These are phyloP conservation scores for Candida golubevii DNA, from an alignment of 805 yeast species.

Conservation along the genomic window DNA sequence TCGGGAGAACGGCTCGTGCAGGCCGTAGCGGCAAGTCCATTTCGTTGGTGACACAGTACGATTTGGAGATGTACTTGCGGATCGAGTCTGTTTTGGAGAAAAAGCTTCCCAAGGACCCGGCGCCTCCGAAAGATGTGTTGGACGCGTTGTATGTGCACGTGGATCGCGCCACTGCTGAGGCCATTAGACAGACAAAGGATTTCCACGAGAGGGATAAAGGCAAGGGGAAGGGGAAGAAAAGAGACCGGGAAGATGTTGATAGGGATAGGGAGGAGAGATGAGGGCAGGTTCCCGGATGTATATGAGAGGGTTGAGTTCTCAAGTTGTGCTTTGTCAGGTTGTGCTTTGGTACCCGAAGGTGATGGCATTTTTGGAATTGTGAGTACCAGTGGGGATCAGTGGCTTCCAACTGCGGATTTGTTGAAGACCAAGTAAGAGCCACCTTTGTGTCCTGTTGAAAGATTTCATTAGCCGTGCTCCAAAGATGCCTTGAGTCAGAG, in stretches of 20 bases:
- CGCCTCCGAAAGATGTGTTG: slow-evolving; percentile 72
- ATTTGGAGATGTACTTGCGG: slow-evolving; percentile 79
- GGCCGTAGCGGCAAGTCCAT: slow-evolving; percentile 86
- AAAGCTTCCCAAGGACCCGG: slow-evolving; percentile 76
- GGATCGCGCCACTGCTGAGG: slow-evolving; percentile 87
- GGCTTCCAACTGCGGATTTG: no score
- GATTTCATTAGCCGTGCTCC: no score
- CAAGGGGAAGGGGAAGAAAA: slow-evolving; percentile 30
- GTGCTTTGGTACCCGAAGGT: not conserved
- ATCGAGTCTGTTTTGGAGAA: slow-evolving; percentile 83
- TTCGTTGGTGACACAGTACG: slow-evolving; percentile 90
- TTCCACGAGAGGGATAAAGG: slow-evolving; percentile 42
- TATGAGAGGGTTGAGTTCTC: no score
- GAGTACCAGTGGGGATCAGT: no score
- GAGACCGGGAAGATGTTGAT: slow-evolving; percentile 24
- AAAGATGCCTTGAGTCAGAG: no score
- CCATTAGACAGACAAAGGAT: slow-evolving; percentile 73
- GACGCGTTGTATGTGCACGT: slow-evolving; percentile 78
- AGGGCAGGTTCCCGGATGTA: not conserved
- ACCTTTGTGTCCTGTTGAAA: no score
- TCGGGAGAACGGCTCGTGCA: slow-evolving; percentile 95
- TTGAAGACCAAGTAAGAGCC: no score
- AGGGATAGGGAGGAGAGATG: slow-evolving; percentile 22
- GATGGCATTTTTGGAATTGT: no score
- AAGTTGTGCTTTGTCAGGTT: no score